These are phyloP conservation scores for Ogataea ramenticola DNA, from an alignment of 805 yeast species.

Conservation along the genomic window DNA sequence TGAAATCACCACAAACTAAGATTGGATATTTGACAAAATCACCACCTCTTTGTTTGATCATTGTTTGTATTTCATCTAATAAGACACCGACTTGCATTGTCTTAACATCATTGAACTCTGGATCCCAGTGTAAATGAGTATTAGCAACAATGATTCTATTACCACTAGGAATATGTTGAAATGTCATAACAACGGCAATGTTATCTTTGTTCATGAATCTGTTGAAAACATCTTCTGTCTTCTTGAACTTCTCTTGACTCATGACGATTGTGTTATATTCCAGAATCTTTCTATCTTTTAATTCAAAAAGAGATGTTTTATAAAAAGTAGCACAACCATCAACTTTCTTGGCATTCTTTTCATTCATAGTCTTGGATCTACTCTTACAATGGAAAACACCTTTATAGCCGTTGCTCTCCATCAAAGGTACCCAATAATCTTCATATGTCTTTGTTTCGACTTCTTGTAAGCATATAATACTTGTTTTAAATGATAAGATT, in stretches of 20 bases:
- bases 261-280: slow-evolving; percentile 81
- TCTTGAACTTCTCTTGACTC: slow-evolving; percentile 79
- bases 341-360: slow-evolving; percentile 75
- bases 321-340: slow-evolving; percentile 98
- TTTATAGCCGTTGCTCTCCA: slow-evolving; percentile 69
- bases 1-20: slow-evolving; percentile 91
- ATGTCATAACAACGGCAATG: slow-evolving; percentile 69
- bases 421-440: slow-evolving; percentile 75
- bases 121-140: slow-evolving; percentile 98
- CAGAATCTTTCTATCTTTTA: slow-evolving; percentile 62
- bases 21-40: slow-evolving; percentile 51
- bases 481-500: slow-evolving; percentile 56
- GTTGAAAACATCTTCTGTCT: slow-evolving; percentile 90
- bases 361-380: slow-evolving; percentile 84
- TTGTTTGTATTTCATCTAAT: slow-evolving; percentile 74
- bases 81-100: slow-evolving; percentile 91
- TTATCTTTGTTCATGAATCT: slow-evolving; percentile 96
- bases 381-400: slow-evolving; percentile 83
- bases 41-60: slow-evolving; percentile 38
- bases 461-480: slow-evolving; percentile 88
- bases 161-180: slow-evolving; percentile 69
- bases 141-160: slow-evolving; percentile 70
- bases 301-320: slow-evolving; percentile 58
- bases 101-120: slow-evolving; percentile 91
- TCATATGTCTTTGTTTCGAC: slow-evolving; percentile 84